These are phyloP conservation scores for Acanthochlamys bracteata DNA, from an alignment of 106 monocot genomes.

Conservation along the genomic window DNA sequence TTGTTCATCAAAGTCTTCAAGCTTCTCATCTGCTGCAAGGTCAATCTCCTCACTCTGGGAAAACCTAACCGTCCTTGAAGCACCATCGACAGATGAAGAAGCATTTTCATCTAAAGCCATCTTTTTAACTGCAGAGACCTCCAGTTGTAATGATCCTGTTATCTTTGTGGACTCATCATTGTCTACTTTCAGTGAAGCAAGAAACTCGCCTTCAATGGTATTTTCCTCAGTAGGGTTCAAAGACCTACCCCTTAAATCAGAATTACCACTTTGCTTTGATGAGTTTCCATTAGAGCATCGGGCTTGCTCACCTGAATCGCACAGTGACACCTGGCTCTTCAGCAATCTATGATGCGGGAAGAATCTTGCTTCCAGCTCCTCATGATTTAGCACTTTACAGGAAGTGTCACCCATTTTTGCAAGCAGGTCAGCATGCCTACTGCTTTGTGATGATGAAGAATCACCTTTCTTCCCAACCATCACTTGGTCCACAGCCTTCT, in stretches of 20 bases:
- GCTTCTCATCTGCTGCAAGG: slow-evolving; percentile 40
- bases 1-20: slow-evolving; percentile 66
- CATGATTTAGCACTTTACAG: slow-evolving; percentile 33
- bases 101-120: slow-evolving; percentile 12
- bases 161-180: slow-evolving; percentile 7
- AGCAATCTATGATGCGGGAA: slow-evolving; percentile 80
- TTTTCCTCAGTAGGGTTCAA: slow-evolving; percentile 54
- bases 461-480: slow-evolving; percentile 33
- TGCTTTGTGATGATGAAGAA: slow-evolving; percentile 8
- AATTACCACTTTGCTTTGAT: slow-evolving; percentile 2
- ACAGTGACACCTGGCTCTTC: slow-evolving; percentile 15
- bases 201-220: slow-evolving; percentile 57
- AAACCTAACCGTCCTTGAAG: slow-evolving; percentile 11
- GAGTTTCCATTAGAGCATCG: not conserved
- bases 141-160: not conserved
- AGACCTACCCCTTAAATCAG: slow-evolving; percentile 7
- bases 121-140: slow-evolving; percentile 5
- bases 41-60: slow-evolving; percentile 16
- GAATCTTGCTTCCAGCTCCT: slow-evolving; percentile 81
- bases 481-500: slow-evolving; percentile 60
- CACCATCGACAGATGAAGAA: slow-evolving; percentile 10
- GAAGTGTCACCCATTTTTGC: not conserved
- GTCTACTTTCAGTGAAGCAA: slow-evolving; percentile 49
- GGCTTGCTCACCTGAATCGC: slow-evolving; percentile 2
- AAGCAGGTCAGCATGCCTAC: slow-evolving; percentile 15